Base-by-base conservation (phyloP, 345 rosid genomes). In the Adansonia digitata region DNA sequence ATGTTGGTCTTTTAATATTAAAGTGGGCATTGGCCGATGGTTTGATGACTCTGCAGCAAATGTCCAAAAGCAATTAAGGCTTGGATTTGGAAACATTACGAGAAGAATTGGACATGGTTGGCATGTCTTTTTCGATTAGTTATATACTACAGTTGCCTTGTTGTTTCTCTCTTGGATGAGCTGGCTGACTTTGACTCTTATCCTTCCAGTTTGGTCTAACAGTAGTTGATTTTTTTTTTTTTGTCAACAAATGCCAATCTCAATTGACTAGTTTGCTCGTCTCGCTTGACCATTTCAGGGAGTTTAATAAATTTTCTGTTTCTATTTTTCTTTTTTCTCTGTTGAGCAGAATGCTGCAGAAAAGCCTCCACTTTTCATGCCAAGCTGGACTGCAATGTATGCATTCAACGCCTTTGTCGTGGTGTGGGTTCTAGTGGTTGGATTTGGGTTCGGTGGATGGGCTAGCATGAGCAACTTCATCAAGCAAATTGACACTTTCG, bases 401-500 rank as follows among this genome's bases (percentile, higher is more conserved):
- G 92, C 74, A 4, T 1, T 96, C 29, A 96, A 96, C 59, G 74
- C 89, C 4, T 93, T 96, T 17, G 31, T 93, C 15, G 97, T 88
- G 76, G 74, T 89, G 51, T 96, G 99, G 99, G 89, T 93, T 37
- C 31, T 93, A 0, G 85, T 96, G 5, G 91, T 96, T 1, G 99
- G 99, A 2, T 96, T 96, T 4, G 99, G 99, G 78, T 93, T 93
- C 59, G 99, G 99, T 17, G 99, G 99, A 64, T 96, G 99, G 99
- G 99, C 99, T 1, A 96, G 99, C 84, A 71, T 96, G 64, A 89
- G 92, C 80, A 93, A 96, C 78, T 96, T 96, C 73, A 89, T 96
- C 18, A 81, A 69, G 75, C 99, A 96, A 82, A 88, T 96, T 0
- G 94, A 96, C 46, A 84, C 94, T 0, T 96, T 96, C 64, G 99